A percentile compares a stretch with the other conserved stretches of the same genome.
Conservation (phyloP, 306 rosid genomes). For the Medicago truncatula region DNA sequence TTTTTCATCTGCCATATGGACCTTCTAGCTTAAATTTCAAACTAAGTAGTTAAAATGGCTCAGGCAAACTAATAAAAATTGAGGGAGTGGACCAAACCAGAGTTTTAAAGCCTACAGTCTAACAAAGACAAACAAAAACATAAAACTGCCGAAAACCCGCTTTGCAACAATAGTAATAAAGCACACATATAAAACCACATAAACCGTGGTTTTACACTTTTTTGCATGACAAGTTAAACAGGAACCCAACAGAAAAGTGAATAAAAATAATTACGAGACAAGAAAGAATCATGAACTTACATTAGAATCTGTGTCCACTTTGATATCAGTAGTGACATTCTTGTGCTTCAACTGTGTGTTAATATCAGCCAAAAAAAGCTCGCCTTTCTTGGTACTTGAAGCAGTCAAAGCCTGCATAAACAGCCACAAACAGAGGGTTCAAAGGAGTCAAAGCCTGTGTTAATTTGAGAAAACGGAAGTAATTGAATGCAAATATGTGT, state of each 20-base stretch:
- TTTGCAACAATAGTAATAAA: not conserved
- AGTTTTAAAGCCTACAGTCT: not conserved
- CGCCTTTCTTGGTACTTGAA: conserved; percentile 81
- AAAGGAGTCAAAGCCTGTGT: conserved; percentile 62
- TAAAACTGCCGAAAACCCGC: not conserved
- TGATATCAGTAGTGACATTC: conserved; percentile 83
- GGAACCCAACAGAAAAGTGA: not conserved
- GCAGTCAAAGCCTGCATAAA: conserved; percentile 74
- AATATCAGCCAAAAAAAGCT: conserved; percentile 73
- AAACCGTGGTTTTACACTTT: not conserved
- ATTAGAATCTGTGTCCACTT: conserved; percentile 80
- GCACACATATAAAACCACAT: not conserved
- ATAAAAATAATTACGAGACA: not conserved
- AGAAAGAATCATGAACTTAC: conserved; percentile 47
- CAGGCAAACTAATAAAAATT: not conserved
- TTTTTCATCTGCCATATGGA: not conserved
- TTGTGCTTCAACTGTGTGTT: conserved; percentile 80
- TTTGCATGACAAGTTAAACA: not conserved
- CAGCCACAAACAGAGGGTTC: conserved; percentile 1
- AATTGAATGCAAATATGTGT: not conserved
- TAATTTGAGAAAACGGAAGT: not conserved
- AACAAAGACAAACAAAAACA: not conserved
- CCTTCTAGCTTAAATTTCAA: conserved; percentile 19
- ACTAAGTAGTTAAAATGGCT: not conserved
- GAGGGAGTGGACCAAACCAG: not conserved